Percentiles rank a stretch among this genome's conserved stretches.
Conservation (phyloP, 331 rosid species). For the Arachis monticola region DNA sequence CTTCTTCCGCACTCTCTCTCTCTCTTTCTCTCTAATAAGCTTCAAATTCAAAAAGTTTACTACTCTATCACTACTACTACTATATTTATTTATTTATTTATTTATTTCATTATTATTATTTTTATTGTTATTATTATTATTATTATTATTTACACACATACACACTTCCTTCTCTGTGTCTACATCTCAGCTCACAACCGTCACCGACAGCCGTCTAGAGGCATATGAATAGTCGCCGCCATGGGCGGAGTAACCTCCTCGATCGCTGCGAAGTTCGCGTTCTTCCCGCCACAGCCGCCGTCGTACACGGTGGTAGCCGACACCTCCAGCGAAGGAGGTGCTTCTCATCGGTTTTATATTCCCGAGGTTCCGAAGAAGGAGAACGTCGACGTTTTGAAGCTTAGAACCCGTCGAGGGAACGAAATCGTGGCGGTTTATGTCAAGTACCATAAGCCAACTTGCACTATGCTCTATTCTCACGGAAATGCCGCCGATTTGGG, state of each 20-base stretch:
- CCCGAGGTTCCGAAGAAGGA: conserved; percentile 82
- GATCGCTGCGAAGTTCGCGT: conserved; percentile 95
- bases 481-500: conserved; percentile 99
- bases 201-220: conserved; percentile 9
- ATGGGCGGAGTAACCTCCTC: conserved; percentile 98
- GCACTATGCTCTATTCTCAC: conserved; percentile 85
- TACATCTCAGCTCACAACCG: neutral
- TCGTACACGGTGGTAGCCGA: conserved; percentile 60
- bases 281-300: conserved; percentile 91
- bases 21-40: conserved; percentile 13
- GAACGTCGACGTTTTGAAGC: conserved; percentile 77
- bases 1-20: neutral
- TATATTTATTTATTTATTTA: neutral
- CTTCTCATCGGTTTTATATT: conserved; percentile 39
- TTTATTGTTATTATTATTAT: too few relatives aligned
- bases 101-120: too few relatives aligned
- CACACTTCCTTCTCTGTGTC: too few relatives aligned
- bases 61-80: neutral
- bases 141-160: too few relatives aligned
- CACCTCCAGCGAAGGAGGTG: neutral
- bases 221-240: conserved; percentile 52
- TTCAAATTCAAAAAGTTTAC: conserved; percentile 34
- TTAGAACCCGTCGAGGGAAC: conserved; percentile 80
- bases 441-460: conserved; percentile 73
- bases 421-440: conserved; percentile 81